These are phyloP conservation scores for Trichosporon inkin DNA, from an alignment of 1,284 basidiomycete genomes.

Conservation along the genomic window DNA sequence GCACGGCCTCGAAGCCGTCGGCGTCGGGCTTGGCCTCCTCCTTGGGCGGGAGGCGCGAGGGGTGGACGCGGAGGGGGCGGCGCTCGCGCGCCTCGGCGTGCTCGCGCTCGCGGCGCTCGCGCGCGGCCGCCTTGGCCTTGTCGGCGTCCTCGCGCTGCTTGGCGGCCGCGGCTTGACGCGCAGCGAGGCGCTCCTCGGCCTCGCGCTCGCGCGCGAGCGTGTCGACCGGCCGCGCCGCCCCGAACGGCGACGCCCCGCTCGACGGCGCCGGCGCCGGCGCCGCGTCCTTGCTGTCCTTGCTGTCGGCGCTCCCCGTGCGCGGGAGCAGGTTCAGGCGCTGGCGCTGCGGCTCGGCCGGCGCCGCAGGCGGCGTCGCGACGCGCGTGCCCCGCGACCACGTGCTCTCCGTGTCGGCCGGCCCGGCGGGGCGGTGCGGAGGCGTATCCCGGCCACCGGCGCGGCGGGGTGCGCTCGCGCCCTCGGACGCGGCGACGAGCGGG, in stretches of 20 bases:
- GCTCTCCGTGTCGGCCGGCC: conserved; percentile 66
- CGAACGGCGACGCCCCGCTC: conserved; percentile 68
- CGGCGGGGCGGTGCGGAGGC: conserved; percentile 36
- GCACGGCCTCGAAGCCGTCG: conserved; percentile 37
- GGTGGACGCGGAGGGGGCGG: conserved; percentile 26
- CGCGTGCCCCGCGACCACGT: conserved; percentile 52
- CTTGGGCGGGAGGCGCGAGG: conserved; percentile 23
- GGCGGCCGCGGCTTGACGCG: conserved; percentile 23
- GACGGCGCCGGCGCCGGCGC: conserved; percentile 50
- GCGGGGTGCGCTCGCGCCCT: conserved; percentile 12
- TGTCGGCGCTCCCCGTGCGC: conserved; percentile 54
- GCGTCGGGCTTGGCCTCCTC: conserved; percentile 22
- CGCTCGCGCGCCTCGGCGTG: conserved; percentile 20
- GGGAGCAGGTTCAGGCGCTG: conserved; percentile 78
- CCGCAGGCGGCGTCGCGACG: conserved; percentile 63
- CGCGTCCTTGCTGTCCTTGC: conserved; percentile 57
- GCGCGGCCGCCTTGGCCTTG: conserved; percentile 27
- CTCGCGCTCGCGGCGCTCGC: conserved; percentile 15
- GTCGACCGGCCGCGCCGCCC: conserved; percentile 85
- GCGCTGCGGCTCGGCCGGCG: conserved; percentile 73
- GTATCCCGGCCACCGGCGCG: conserved; percentile 22
- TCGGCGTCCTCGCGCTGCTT: conserved; percentile 42
- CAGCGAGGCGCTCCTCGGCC: conserved; percentile 30
- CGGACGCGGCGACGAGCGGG: conserved; percentile 29
- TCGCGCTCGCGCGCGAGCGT: conserved; percentile 68